Percentiles rank a stretch among this genome's conserved stretches.
Conservation (phyloP, 2,329 filamentous ascomycete species). For the Didymella exigua region DNA sequence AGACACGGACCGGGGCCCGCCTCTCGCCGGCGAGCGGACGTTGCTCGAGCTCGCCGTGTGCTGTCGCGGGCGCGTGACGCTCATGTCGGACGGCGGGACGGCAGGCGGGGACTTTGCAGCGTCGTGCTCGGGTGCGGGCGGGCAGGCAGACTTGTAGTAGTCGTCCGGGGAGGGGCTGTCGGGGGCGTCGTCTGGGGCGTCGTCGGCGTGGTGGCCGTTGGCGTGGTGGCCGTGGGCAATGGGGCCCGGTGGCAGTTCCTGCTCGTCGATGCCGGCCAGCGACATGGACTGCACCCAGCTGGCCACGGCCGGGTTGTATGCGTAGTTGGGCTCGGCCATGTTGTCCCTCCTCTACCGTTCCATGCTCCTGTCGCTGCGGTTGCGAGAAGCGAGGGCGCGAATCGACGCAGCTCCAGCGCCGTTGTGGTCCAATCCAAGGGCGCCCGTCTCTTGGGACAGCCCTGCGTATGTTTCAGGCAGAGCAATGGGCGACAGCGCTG, state of each 20-base stretch:
- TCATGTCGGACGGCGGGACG: constrained; percentile 23
- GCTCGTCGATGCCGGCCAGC: constrained; percentile 29
- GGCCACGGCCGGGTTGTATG: constrained; percentile 39
- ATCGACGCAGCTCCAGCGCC: constrained; percentile 32
- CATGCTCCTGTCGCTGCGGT: constrained; percentile 30
- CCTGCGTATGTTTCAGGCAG: constrained; percentile 16
- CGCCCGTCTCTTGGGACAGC: constrained; percentile 1
- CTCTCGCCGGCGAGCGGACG: constrained; percentile 31
- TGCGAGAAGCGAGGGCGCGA: constrained; percentile 32
- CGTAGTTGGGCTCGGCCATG: constrained; percentile 44
- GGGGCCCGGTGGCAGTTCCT: constrained; percentile 1
- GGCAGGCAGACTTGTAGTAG: constrained; percentile 38
- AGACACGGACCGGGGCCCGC: constrained; percentile 38
- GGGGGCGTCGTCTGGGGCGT: constrained; percentile 23
- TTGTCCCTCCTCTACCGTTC: constrained; percentile 29
- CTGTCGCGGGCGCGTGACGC: constrained; percentile 36
- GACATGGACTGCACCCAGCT: constrained; percentile 46
- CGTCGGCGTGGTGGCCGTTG: neutral
- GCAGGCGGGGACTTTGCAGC: constrained; percentile 14
- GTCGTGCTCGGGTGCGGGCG: constrained; percentile 19
- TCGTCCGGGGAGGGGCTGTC: constrained; percentile 35
- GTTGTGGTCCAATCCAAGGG: constrained; percentile 15
- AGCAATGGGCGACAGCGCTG: neutral
- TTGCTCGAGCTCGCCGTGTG: constrained; percentile 30
- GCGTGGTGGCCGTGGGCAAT: neutral